Base-by-base conservation (phyloP, 768 basidiomycete genomes). In the Gloeophyllum trabeum region DNA sequence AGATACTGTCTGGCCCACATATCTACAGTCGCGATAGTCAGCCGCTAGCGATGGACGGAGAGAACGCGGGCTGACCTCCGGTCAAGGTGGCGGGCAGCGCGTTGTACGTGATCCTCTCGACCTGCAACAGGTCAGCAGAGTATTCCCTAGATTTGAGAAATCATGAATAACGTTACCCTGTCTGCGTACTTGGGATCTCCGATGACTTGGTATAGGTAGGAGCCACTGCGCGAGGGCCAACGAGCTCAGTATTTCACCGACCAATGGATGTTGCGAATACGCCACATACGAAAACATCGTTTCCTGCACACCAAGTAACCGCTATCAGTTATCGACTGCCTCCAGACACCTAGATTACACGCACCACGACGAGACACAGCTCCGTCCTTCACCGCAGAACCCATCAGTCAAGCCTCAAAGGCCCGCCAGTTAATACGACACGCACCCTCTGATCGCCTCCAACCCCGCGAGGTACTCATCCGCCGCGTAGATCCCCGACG, bases 1-100 rank as follows among this genome's bases (percentile, higher is more conserved):
- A 76, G 55, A 48, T 76, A 78, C 52, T 76, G 74, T 12, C 71
- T 61, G 1, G 71, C 66, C 73, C 71, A 76, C 70, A 76, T 75
- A 49, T 69, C 72, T n/a, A n/a, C n/a, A n/a, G 73, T 35, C 37
- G 24, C 35, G 40, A n/a, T 36, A 16, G 34, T 19, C 32, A 39
- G 12, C 23, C 35, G 7, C 13, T 19, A 26, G 24, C 12, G 34
- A 6, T n/a, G 16, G 14, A 36, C 6, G 13, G 5, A 6, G 4
- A 23, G 30, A 16, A 13, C 22, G 18, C 3, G 18, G 3, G 5
- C 32, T 58, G 67, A 70, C 59, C n/a, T 53, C 67, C 69, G 6
- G 68, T 71, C 43, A 71, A 51, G 2, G 63, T 65, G 0, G 65
- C 71, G 6, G 70, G 71, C 18, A 75, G 60, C 1, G 71, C 69